Percentiles rank a stretch among this genome's conserved stretches.
phyloP scores from a whole-genome alignment of 2,329 filamentous ascomycete genomes.

The Alternaria brassicicola region DNA sequence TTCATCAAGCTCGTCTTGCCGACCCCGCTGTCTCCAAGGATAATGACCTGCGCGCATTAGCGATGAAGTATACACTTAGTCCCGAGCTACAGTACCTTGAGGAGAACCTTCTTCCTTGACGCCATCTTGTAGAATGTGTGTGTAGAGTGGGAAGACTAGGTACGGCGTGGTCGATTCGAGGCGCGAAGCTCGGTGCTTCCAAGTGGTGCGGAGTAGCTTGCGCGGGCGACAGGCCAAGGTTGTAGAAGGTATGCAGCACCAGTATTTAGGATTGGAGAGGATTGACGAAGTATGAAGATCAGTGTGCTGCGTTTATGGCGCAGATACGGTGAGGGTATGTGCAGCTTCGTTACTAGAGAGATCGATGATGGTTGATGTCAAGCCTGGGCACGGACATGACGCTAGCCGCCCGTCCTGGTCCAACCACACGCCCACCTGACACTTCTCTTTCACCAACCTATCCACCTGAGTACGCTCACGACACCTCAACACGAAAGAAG shows the following conservation, averaged over 20 bases:
- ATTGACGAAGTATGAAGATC: not conserved
- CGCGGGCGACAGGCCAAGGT: not conserved
- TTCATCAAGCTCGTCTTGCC: constrained; percentile 99
- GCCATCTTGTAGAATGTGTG: constrained; percentile 34
- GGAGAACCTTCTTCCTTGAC: constrained; percentile 77
- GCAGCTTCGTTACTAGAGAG: constrained; percentile 6
- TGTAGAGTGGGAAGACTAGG: constrained; percentile 10
- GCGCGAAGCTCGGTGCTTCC: constrained; percentile 12
- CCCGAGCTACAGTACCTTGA: constrained; percentile 68
- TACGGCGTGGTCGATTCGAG: constrained; percentile 6
- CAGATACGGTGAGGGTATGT: constrained; percentile 12
- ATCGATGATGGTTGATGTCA: constrained; percentile 18
- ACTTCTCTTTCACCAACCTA: constrained; percentile 3
- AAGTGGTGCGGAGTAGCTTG: constrained; percentile 4
- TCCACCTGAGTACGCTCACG: not conserved
- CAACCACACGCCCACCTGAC: constrained; percentile 9
- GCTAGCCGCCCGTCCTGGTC: constrained; percentile 10
- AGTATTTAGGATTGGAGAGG: not conserved
- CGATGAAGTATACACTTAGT: not conserved
- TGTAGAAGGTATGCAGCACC: not conserved
- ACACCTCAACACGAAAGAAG: not conserved
- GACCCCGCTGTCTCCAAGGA: constrained; percentile 97
- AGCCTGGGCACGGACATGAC: constrained; percentile 6
- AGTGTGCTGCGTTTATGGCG: not conserved
- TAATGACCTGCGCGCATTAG: constrained; percentile 76